Conservation (phyloP, 2,329 filamentous ascomycete species). For the Arthrinium phaeospermum region DNA sequence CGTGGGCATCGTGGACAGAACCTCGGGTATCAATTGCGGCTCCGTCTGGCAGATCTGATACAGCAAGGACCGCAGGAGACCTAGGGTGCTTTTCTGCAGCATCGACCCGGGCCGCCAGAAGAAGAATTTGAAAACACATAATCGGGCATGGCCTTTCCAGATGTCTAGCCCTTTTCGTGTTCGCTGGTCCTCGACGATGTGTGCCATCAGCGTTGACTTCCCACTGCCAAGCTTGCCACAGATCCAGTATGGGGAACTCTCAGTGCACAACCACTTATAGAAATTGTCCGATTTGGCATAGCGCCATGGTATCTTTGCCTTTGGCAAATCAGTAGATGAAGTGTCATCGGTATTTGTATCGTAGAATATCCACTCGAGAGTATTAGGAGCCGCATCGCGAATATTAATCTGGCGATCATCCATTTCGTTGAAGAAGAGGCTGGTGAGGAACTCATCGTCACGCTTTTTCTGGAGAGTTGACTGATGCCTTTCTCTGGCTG, state of each 20-base stretch:
- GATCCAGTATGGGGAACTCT: slow-evolving; percentile 25
- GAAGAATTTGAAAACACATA: slow-evolving; percentile 26
- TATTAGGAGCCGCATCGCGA: background rate
- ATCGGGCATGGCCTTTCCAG: slow-evolving; percentile 18
- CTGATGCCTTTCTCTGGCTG: background rate
- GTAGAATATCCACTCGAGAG: background rate
- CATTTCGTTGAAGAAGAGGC: background rate
- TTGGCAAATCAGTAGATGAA: background rate
- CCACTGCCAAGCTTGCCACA: slow-evolving; percentile 27
- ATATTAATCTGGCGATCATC: background rate
- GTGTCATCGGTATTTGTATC: background rate
- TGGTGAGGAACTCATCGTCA: background rate
- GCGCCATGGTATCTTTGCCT: rapidly evolving
- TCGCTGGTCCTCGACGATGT: slow-evolving; percentile 21
- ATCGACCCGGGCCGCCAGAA: slow-evolving; percentile 26
- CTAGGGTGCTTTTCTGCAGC: slow-evolving; percentile 24
- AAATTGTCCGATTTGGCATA: background rate
- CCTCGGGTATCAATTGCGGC: background rate
- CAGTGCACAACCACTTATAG: slow-evolving; percentile 22
- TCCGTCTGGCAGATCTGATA: slow-evolving; percentile 21
- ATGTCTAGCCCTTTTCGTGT: slow-evolving; percentile 6
- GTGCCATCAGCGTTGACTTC: slow-evolving; percentile 26
- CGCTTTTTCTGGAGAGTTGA: background rate
- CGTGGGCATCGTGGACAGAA: background rate
- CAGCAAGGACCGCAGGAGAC: slow-evolving; percentile 25